Evolutionary conservation across 164 flowering plant genomes (phyloP), one percentile per base, ranked within the genome.

Genomic region (Paratinospora sagittata): DNA sequence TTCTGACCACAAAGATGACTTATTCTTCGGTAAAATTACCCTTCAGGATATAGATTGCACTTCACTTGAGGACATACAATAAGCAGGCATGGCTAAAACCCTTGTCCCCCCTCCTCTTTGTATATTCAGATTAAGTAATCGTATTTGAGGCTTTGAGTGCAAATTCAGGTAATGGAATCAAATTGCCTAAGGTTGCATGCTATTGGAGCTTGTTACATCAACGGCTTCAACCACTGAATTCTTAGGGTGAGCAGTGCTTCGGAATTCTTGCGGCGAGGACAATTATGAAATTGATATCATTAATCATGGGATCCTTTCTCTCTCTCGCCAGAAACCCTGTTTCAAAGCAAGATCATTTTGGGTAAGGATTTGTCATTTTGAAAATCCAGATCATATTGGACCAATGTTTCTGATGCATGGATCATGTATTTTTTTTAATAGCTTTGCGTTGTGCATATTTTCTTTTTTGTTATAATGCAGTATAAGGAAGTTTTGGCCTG

Each of bases 1-100:
- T 78, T 26, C 87, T 71, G 78, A 83, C 76, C 99, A 93, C 67
- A 69, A 78, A 64, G 84, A 81, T 74, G 91, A 84, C 65, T 62
- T 93, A 33, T 86, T 82, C 73, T 69, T 84, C 81, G 98, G 94
- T 8, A 82, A 66, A 76, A 85, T 89, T 43, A 81, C 90, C 41
- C 86, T 95, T 71, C 97, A 90, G 78, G 96, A 90, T 63, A 76
- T 92, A 37, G 97, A 95, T 57, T 88, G 88, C 74, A 74, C 90
- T 70, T 77, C 83, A 27, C 79, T 82, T 70, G 77, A 89, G 60
- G 83, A 87, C 73, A 79, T 84, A 34, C 82, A 81, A 37, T 80
- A 68, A 80, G 13, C 30, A 41, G 24, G 61, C 24, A 19, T 21
- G 26, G 26, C 9, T 21, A 3, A 6, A 2, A 14, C 23, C 21